Base-by-base conservation (phyloP, 371 early-diverging fungal species). In the Coemansia sp. region DNA sequence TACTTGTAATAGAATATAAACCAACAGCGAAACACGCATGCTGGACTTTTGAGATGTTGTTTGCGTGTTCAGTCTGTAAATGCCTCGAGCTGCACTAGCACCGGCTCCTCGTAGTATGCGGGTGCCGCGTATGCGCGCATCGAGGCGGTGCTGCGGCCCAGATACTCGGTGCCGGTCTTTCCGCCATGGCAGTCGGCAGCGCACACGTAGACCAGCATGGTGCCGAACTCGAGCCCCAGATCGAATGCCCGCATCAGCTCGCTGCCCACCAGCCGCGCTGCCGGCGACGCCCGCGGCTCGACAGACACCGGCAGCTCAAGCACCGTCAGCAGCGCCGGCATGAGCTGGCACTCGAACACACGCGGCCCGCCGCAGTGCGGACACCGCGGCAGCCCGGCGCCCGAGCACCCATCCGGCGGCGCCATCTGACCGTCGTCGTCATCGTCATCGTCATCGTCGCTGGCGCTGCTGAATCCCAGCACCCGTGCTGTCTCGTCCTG, bases 201-300 rank as follows among this genome's bases (percentile, higher is more conserved):
- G 67, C 97, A 97, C 4, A 86, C 85, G 74, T 85, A 97, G 4
- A 92, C 83, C 67, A 95, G 61, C 12, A 94, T 77, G 0, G 97
- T 94, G 16, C 96, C 96, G 82, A 91, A 96, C 64, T 97, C 97
- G 88, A 95, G 87, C 10, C 97, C 97, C 41, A 83, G 69, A 65
- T 85, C 84, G 78, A 88, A 81, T 52, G 80, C 77, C 51, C 85
- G 81, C 20, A 84, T 35, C 30, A 77, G 66, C 43, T 40, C 61
- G 36, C 77, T 31, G 68, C 77, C 59, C 72, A 80, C 55, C 67
- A 74, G 63, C 47, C 39, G 64, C 42, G 16, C 31, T n/a, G 20
- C 30, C 34, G 52, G 2, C 36, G 48, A 14, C 11, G 59, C 38
- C 12, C 50, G 30, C 9, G 16, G 3, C 8, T 30, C 45, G 4